phyloP scores from a whole-genome alignment of 225 moss, liverwort and hornwort genomes.

The Anthoceros angustus region DNA sequence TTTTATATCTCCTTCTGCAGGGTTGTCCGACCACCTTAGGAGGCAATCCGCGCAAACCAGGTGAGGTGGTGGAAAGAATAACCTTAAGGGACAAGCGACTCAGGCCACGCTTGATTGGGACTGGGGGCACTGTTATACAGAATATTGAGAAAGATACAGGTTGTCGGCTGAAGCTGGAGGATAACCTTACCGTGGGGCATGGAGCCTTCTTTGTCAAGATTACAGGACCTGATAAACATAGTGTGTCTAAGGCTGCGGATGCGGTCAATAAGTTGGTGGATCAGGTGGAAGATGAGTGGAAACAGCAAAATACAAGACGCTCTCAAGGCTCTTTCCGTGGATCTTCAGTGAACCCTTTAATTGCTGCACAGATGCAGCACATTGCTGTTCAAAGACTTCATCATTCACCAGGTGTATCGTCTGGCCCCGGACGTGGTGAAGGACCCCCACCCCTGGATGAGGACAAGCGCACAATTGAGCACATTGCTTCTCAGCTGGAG shows the following conservation, averaged over 20 bases:
- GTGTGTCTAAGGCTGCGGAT: conserved; percentile 65
- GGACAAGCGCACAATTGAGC: conserved; percentile 99
- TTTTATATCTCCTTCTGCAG: conserved; percentile 27
- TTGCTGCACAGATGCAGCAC: conserved; percentile 83
- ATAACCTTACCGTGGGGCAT: conserved; percentile 56
- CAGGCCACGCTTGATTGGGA: conserved; percentile 91
- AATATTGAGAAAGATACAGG: conserved; percentile 93
- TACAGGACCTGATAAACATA: conserved; percentile 68
- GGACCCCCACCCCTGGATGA: conserved; percentile 66
- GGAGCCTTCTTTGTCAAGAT: conserved; percentile 91
- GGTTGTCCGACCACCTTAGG: conserved; percentile 98
- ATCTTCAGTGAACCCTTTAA: conserved; percentile 44
- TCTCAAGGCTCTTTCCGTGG: conserved; percentile 21
- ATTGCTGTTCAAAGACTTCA: conserved; percentile 72
- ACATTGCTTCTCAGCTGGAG: conserved; percentile 99
- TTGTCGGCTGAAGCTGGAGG: conserved; percentile 89
- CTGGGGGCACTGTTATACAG: conserved; percentile 84
- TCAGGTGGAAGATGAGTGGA: conserved; percentile 97
- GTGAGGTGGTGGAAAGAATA: conserved; percentile 81
- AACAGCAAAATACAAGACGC: conserved; percentile 31
- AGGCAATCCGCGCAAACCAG: conserved; percentile 71
- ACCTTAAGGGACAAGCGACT: conserved; percentile 83
- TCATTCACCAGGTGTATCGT: conserved; percentile 42
- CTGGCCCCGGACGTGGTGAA: conserved; percentile 52
- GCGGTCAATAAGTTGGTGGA: conserved; percentile 82